A percentile compares a stretch with the other conserved stretches of the same genome.
These are phyloP conservation scores for Candida pseudofarinosa DNA, from an alignment of 805 yeast species.

Conservation along the genomic window DNA sequence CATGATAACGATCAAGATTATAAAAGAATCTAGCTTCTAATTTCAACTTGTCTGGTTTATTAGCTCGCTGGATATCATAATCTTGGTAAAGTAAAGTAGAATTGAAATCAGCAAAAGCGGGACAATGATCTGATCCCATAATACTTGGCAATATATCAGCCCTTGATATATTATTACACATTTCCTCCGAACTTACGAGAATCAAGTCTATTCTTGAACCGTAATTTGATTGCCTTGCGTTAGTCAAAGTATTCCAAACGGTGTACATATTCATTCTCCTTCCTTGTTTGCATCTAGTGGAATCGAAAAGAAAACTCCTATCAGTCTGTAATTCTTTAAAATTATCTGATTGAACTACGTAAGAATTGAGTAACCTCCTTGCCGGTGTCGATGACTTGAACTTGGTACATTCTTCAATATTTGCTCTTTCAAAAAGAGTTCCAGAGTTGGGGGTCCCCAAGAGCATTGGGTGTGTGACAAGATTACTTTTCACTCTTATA, in stretches of 20 bases:
- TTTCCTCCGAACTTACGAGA: conserved; percentile 38
- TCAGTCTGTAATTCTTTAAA: neutral
- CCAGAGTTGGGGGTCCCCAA: conserved; percentile 6
- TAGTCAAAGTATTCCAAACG: conserved; percentile 83
- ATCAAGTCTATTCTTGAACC: conserved; percentile 89
- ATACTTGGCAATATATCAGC: conserved; percentile 65
- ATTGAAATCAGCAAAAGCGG: conserved; percentile 68
- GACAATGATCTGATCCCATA: conserved; percentile 94
- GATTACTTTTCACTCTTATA: conserved; percentile 36
- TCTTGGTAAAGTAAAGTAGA: neutral
- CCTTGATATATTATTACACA: conserved; percentile 29
- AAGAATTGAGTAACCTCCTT: conserved; percentile 25
- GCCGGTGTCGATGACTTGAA: conserved; percentile 32
- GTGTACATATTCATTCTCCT: conserved; percentile 69
- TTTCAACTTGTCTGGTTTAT: conserved; percentile 20
- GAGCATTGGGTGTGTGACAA: conserved; percentile 16
- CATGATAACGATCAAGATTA: conserved; percentile 30
- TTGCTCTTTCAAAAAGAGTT: conserved; percentile 19
- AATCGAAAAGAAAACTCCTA: conserved; percentile 46
- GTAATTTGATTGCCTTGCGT: conserved; percentile 73
- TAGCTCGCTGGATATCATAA: neutral
- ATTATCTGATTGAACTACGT: conserved; percentile 18
- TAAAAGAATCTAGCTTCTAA: conserved; percentile 54
- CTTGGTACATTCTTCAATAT: conserved; percentile 24
- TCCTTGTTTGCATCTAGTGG: conserved; percentile 54